Percentiles rank a stretch among this genome's conserved stretches.
Conservation (phyloP, 2,329 filamentous ascomycete species). For the Achaetomium macrosporum region DNA sequence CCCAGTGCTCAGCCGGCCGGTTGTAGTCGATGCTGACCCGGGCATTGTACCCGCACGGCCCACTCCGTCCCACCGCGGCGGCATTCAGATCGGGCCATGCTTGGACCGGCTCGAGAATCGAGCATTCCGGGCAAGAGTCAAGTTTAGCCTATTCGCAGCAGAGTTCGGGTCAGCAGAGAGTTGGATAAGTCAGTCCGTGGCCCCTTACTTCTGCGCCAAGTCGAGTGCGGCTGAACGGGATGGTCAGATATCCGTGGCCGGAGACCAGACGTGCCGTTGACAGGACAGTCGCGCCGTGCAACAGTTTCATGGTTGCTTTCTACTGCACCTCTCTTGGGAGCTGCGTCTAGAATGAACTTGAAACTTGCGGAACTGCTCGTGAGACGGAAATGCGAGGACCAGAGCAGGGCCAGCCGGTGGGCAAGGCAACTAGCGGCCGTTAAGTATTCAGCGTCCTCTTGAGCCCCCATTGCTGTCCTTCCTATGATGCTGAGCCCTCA, state of each 20-base stretch:
- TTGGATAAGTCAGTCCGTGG: neutral
- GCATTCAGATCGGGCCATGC: constrained; percentile 44
- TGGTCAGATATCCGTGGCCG: constrained; percentile 42
- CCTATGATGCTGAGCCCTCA: no score
- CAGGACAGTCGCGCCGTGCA: constrained; percentile 6
- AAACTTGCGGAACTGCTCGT: neutral
- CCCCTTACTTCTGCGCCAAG: constrained; percentile 37
- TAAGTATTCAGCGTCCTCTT: no score
- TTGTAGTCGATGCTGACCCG: constrained; percentile 50
- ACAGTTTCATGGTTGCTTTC: constrained; percentile 18
- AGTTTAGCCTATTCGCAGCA: constrained; percentile 34
- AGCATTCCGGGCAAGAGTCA: constrained; percentile 49
- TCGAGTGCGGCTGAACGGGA: constrained; percentile 39
- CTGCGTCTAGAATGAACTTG: no score
- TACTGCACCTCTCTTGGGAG: neutral
- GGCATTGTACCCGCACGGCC: constrained; percentile 49
- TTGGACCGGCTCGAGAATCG: constrained; percentile 47
- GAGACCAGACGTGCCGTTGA: constrained; percentile 16
- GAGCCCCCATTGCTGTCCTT: no score
- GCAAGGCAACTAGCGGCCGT: no score
- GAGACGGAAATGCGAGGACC: no score
- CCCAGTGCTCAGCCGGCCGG: constrained; percentile 40
- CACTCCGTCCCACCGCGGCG: constrained; percentile 42
- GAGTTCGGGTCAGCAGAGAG: constrained; percentile 2
- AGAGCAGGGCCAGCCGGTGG: no score